These are phyloP conservation scores for Cryptosporidium sp. DNA, from an alignment of 169 alveolate species.

Conservation along the genomic window DNA sequence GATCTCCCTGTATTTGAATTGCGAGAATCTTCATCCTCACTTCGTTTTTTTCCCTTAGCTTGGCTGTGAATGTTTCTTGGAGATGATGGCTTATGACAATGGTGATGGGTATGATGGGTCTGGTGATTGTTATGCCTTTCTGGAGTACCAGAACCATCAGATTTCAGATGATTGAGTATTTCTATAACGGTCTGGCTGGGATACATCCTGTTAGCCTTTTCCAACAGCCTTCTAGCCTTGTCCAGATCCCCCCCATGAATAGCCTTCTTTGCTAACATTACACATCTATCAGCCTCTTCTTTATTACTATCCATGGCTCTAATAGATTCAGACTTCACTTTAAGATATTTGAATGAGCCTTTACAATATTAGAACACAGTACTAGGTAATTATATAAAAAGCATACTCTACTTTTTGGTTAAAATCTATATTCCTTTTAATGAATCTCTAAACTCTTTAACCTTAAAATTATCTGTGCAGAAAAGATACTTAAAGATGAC, in stretches of 20 bases:
- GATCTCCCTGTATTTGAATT: not conserved
- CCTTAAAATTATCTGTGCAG: not conserved
- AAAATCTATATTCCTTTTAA: too few species aligned
- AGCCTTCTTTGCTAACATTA: conserved; percentile 81
- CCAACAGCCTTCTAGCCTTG: conserved; percentile 82
- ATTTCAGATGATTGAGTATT: conserved; percentile 45
- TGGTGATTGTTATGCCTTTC: not conserved
- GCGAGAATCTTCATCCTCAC: not conserved
- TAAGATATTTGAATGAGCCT: too few species aligned
- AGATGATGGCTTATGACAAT: not conserved
- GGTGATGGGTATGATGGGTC: not conserved
- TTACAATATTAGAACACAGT: not conserved
- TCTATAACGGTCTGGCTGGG: conserved; percentile 79
- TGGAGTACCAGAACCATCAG: not conserved
- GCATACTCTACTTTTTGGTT: not conserved
- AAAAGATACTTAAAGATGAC: not conserved
- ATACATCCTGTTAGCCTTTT: conserved; percentile 82
- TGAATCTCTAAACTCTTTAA: not conserved
- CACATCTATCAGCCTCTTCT: conserved; percentile 83
- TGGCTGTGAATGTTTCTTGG: not conserved
- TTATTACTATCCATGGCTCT: conserved; percentile 82
- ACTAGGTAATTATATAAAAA: not conserved
- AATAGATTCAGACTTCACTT: not conserved
- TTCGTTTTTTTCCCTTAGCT: not conserved
- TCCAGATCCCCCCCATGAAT: conserved; percentile 78